Conservation (phyloP, 768 basidiomycete genomes). For the Multifurca ochricompacta region DNA sequence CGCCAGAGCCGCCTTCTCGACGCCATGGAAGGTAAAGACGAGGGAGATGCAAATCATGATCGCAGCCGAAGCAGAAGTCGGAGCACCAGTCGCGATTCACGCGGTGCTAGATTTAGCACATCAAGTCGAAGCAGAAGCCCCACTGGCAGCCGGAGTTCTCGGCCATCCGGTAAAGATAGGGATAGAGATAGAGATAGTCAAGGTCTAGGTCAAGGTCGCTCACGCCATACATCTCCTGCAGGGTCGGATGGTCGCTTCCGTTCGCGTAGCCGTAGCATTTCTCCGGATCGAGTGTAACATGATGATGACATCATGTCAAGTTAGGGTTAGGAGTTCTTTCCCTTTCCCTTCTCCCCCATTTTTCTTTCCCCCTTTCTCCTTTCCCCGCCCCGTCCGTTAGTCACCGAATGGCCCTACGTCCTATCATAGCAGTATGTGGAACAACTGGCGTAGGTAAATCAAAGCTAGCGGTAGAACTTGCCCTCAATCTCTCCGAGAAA, state of each 20-base stretch:
- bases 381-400: no score
- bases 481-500: slow-evolving; percentile 43
- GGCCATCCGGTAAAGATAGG: slow-evolving; percentile 38
- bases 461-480: slow-evolving; percentile 82
- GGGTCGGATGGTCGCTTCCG: slow-evolving; percentile 21
- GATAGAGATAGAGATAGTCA: no score
- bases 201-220: no score
- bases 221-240: slow-evolving; percentile 27
- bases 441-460: slow-evolving; percentile 97
- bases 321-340: not conserved
- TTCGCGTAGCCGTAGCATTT: slow-evolving; percentile 33
- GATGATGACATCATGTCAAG: slow-evolving; percentile 11
- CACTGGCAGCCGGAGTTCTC: slow-evolving; percentile 22
- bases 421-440: slow-evolving; percentile 81
- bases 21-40: slow-evolving; percentile 72
- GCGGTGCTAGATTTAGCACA: slow-evolving; percentile 25
- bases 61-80: slow-evolving; percentile 33
- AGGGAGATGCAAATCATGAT: slow-evolving; percentile 36
- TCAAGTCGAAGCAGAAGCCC: slow-evolving; percentile 28
- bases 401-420: slow-evolving; percentile 38
- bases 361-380: no score
- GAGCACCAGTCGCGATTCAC: slow-evolving; percentile 28
- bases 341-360: no score
- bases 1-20: slow-evolving; percentile 81
- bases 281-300: slow-evolving; percentile 40